Evolutionary conservation across 2,329 filamentous ascomycete genomes (phyloP), one percentile per base, ranked within the genome.

Genomic region (Tympanopsis confertula): DNA sequence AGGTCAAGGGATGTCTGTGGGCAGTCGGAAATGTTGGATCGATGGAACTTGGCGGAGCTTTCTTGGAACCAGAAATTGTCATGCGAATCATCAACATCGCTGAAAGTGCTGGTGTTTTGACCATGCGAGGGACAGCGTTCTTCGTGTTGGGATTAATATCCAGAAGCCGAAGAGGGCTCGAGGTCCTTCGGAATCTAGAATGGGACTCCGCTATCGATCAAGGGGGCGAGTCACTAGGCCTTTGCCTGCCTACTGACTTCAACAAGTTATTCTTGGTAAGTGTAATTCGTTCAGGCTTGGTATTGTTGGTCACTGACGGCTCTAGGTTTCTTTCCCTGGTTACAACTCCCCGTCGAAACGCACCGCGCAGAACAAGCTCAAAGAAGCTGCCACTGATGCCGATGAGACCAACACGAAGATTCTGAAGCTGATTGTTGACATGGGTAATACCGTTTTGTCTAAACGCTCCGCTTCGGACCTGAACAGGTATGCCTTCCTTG

Each of bases 11-110:
- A 5, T 95, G 87, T 54, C 68, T 98, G 35, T 98, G 91, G 91
- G 91, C 91, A 0, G 87, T 98, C 1, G 91, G 91, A 18, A 98
- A 98, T 49, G 89, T 98, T 26, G 91, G 91, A 0, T 95, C 88
- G 1, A 96, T 98, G 88, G 89, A 96, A 50, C 76, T 95, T 2
- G 91, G 91, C 1, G 89, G 89, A 1, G 87, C 87, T 0, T 98
- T 98, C 55, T 68, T 98, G 3, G 91, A 95, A 58, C 80, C 83
- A 39, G 85, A 95, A 46, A 86, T 96, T 26, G 86, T 96, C 14
- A 76, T 82, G 50, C 76, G 82, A 44, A 89, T 98, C 44, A 78
- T 96, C 35, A 71, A 78, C 44, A 95, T 98, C 53, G 91, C 91
- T 1, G 86, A 94, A 55, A 66, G 69, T 19, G 88, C 91, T 30